Percentiles rank a stretch among this genome's conserved stretches.
These are phyloP conservation scores for Coniochaeta sp. DNA, from an alignment of 2,329 filamentous ascomycete species.

Conservation along the genomic window DNA sequence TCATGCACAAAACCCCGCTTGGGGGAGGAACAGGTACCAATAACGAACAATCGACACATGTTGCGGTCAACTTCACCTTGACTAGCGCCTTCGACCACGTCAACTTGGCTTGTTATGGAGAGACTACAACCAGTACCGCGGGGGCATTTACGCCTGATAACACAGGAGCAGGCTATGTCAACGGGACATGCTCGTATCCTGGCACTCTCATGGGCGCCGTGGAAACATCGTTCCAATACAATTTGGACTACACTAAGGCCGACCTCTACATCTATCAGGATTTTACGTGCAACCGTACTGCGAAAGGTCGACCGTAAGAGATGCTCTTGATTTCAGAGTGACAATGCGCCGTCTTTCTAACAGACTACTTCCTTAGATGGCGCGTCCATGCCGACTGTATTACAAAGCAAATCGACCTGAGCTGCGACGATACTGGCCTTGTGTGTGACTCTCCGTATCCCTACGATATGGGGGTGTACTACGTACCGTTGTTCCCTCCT, in stretches of 20 bases:
- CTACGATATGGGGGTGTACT: background rate
- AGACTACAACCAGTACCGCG: background rate
- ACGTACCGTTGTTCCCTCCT: background rate
- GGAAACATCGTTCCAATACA: conserved; percentile 1
- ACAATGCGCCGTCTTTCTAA: background rate
- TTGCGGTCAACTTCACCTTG: conserved; percentile 2
- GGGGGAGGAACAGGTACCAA: background rate
- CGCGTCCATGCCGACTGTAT: conserved; percentile 1
- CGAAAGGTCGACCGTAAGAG: background rate
- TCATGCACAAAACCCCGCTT: background rate
- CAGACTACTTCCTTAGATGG: background rate
- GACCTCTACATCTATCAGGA: conserved; percentile 2
- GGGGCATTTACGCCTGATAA: background rate
- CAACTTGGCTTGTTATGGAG: background rate
- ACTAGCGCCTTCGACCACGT: background rate
- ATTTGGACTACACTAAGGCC: background rate
- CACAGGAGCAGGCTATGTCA: background rate
- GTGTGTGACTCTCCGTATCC: conserved; percentile 1
- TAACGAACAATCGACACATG: background rate
- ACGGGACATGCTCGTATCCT: background rate
- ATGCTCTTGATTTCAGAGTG: too few relatives aligned
- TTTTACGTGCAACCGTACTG: background rate
- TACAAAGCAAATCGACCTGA: background rate
- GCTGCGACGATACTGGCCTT: background rate
- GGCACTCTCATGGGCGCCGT: background rate